These are phyloP conservation scores for Plasmodium vivax DNA, from an alignment of 169 alveolate genomes.

Conservation along the genomic window DNA sequence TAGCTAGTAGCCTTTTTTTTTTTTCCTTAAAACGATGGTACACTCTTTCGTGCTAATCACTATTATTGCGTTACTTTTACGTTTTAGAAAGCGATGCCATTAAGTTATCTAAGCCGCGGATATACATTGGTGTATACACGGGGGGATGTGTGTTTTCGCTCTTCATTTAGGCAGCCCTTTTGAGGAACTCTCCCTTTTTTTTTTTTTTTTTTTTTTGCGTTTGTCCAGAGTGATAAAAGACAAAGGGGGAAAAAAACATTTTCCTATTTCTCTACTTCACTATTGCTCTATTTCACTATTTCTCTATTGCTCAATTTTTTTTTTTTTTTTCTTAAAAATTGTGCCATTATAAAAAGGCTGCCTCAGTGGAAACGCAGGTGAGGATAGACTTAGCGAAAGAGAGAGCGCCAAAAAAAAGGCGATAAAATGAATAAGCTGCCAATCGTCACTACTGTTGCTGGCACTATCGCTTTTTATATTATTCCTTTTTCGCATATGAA, in stretches of 20 bases:
- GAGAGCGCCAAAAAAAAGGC: neutral
- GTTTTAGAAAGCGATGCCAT: neutral
- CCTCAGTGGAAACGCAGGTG: neutral
- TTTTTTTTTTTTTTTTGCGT: neutral
- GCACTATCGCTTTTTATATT: neutral
- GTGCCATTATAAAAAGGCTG: neutral
- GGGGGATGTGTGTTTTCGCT: neutral
- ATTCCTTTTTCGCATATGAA: neutral
- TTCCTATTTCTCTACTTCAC: neutral
- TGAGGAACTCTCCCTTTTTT: neutral
- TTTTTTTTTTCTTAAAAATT: neutral
- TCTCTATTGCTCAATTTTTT: neutral
- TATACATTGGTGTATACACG: neutral
- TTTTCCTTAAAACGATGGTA: neutral
- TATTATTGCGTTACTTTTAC: neutral
- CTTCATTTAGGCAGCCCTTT: neutral
- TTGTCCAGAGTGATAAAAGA: neutral
- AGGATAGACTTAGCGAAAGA: neutral
- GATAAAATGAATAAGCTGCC: neutral
- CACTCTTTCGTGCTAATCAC: neutral
- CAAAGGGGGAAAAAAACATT: neutral
- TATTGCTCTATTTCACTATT: neutral
- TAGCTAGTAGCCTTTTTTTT: neutral
- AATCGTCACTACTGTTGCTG: neutral
- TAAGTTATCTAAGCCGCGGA: neutral